Base-by-base conservation (phyloP, 1,284 basidiomycete species). In the Ceratobasidium papillatum region DNA sequence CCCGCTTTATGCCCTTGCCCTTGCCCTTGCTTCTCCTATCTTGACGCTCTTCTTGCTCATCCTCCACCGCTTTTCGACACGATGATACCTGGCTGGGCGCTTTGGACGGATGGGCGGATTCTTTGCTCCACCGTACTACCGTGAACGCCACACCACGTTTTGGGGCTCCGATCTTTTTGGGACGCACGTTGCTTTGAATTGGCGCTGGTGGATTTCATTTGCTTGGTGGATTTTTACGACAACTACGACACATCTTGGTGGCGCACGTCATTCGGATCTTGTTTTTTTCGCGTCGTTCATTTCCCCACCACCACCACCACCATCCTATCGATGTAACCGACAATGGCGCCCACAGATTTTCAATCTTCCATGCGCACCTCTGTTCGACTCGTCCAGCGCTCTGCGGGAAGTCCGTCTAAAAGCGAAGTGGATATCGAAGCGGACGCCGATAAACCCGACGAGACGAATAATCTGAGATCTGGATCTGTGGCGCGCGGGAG, bases 301-400 rank as follows among this genome's bases (percentile, higher is more conserved):
- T 45, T 19, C 2, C 43, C 5, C 43, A 14, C 5, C 43, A 19
- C 19, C 5, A 14, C 19, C 43, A 45, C 43, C 43, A 45, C 19
- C 12, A 45, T 19, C 1, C 43, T 14, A 45, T 45, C 19, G n/a
- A n/a, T n/a, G n/a, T n/a, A n/a, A n/a, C n/a, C n/a, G n/a, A n/a
- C n/a, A n/a, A 11, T 45, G 43, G 43, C 43, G 19, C 5, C 43
- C 19, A 45, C 12, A 45, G 43, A 11, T 45, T 45, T 45, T 32
- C 64, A 66, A 66, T 1, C 47, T 27, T 66, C 64, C 14, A 47
- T 27, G 17, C 45, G 64, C 7, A 27, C 64, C 11, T 66, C 64
- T 22, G 64, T 66, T 17, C 45, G 64, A 30, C 52, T 58, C 25
- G 47, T 30, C 9, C 34, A 34, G 7, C 62, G 22, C 25, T 54